Evolutionary conservation across 352 stramenopile genomes (phyloP).

Genomic region (Phytopythium kandeliae): DNA sequence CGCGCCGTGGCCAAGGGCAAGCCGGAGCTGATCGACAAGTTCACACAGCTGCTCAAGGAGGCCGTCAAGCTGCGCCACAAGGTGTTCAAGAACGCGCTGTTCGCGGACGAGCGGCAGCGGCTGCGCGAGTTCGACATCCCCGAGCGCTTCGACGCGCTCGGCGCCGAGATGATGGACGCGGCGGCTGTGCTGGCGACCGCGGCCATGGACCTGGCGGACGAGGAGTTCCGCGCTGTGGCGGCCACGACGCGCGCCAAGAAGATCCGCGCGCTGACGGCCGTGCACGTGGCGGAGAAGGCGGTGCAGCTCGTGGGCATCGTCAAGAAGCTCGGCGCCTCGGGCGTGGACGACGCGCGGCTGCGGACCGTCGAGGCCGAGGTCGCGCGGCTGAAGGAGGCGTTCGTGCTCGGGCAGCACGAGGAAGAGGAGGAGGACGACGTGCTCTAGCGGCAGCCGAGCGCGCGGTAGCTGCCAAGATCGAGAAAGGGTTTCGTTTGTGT

Average conservation of each 20-base stretch:
- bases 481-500: too few relatives aligned
- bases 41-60: slow-evolving; percentile 82
- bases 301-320: slow-evolving; percentile 77
- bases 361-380: slow-evolving; percentile 32
- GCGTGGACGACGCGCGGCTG: slow-evolving; percentile 46
- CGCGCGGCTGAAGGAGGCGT: slow-evolving; percentile 50
- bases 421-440: slow-evolving; percentile 86
- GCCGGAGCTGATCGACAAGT: slow-evolving; percentile 79
- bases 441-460: slow-evolving; percentile 33
- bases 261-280: slow-evolving; percentile 58
- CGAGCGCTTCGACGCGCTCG: slow-evolving; percentile 70
- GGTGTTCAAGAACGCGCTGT: slow-evolving; percentile 78
- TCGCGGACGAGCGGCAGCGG: slow-evolving; percentile 41
- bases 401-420: slow-evolving; percentile 54
- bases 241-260: slow-evolving; percentile 70
- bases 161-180: slow-evolving; percentile 57
- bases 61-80: slow-evolving; percentile 87
- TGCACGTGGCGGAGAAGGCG: slow-evolving; percentile 72
- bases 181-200: slow-evolving; percentile 51
- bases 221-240: slow-evolving; percentile 71
- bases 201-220: slow-evolving; percentile 68
- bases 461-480: too few relatives aligned
- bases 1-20: slow-evolving; percentile 67
- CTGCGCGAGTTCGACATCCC: slow-evolving; percentile 55
- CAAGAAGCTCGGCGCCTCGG: slow-evolving; percentile 70